Base-by-base conservation (phyloP, 345 rosid species). In the Populus ilicifolia region DNA sequence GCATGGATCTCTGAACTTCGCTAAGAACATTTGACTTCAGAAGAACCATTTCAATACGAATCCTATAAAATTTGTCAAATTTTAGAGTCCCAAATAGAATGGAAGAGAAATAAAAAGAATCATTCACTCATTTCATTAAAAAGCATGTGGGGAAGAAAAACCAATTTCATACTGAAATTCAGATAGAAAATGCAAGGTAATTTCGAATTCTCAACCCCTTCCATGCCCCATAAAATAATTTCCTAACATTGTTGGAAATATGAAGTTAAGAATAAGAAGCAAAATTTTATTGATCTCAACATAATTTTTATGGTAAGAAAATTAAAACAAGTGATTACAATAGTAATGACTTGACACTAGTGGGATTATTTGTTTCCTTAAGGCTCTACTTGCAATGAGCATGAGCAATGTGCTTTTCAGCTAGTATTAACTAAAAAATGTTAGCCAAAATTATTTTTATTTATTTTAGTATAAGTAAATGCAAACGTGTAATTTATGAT, bases 1-100 rank as follows among this genome's bases (percentile, higher is more conserved):
- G 75, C 71, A 90, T 80, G 80, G 99, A 92, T 80, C 98, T 90
- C 85, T 92, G 98, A 79, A 89, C 89, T 89, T 89, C 90, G 14
- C 93, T 88, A 54, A 94, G 94, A 79, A 96, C 92, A 83, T 88
- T 87, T 75, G 98, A 96, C 88, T 91, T 96, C 80, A 90, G 80
- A 79, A 96, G 94, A 68, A 91, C 97, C 54, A 35, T 81, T 83
- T 96, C 98, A 56, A 94, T 85, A 61, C 92, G 91, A 79, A 90
- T 83, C 90, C 98, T 96, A 81, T 54, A 82, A 83, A 69, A 73
- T 73, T 71, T 72, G 70, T 77, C 72, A 74, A 77, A 74, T n/a
- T 69, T 74, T 62, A 80, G 63, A 75, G 52, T 18, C 38, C 21
- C 17, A 71, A 14, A 54, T 2, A 71, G 25, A 29, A 54, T 25